phyloP scores from a whole-genome alignment of 768 basidiomycete species.

The Kwoniella mangroviensis region DNA sequence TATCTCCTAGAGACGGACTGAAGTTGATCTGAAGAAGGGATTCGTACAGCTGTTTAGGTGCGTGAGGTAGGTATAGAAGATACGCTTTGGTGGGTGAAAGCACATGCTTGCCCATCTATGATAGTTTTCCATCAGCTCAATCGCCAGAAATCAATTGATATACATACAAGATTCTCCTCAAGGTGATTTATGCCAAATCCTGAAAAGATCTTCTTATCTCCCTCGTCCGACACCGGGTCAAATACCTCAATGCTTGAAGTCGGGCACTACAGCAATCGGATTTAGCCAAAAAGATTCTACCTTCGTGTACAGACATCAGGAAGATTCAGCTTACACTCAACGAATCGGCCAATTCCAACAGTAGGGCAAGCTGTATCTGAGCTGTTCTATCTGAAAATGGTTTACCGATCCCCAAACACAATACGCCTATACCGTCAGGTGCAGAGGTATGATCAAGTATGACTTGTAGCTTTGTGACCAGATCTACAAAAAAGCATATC shows the following conservation, averaged over 20 bases:
- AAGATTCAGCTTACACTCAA: conserved; percentile 28
- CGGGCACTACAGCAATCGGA: conserved; percentile 9
- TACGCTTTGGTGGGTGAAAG: conserved; percentile 29
- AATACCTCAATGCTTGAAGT: conserved; percentile 27
- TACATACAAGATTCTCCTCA: conserved; percentile 44
- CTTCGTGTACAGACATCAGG: background rate
- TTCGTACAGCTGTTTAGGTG: conserved; percentile 44
- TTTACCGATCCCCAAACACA: conserved; percentile 47
- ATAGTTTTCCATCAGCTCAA: background rate
- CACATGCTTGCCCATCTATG: conserved; percentile 35
- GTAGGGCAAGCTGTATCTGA: conserved; percentile 47
- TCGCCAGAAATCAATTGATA: background rate
- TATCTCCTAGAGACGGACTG: conserved; percentile 13
- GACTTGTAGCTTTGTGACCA: background rate
- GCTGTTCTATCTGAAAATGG: conserved; percentile 41
- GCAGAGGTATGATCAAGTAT: conserved; percentile 4
- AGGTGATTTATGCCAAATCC: conserved; percentile 20
- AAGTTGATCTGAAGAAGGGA: conserved; percentile 37
- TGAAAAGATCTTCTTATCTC: conserved; percentile 29
- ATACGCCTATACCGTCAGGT: conserved; percentile 14
- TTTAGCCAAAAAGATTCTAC: background rate
- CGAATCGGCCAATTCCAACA: conserved; percentile 31
- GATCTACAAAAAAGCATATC: background rate
- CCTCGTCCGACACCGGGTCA: conserved; percentile 45
- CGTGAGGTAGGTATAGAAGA: conserved; percentile 50